Evolutionary conservation across 2,329 filamentous ascomycete genomes (phyloP).

Genomic region (Triangularia setosa): DNA sequence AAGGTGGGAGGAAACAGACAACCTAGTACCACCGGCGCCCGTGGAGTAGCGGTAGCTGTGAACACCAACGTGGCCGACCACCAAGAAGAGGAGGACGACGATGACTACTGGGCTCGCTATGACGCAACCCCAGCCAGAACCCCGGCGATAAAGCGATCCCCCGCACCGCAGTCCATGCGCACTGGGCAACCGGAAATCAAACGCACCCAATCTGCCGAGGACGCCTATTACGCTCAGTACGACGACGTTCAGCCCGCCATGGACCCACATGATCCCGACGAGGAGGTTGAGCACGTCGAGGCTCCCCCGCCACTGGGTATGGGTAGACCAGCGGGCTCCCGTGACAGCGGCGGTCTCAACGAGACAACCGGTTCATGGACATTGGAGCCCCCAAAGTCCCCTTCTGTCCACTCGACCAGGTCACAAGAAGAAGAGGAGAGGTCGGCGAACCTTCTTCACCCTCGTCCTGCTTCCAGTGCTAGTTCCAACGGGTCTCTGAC

Average conservation of each 20-base stretch:
- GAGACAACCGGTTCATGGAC: constrained; percentile 40
- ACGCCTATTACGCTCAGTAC: constrained; percentile 74
- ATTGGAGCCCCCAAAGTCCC: constrained; percentile 40
- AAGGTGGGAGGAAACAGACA: constrained; percentile 8
- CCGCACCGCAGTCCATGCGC: constrained; percentile 48
- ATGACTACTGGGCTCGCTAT: constrained; percentile 77
- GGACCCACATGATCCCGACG: constrained; percentile 77
- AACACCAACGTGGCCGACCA: constrained; percentile 6
- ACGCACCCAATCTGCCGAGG: constrained; percentile 47
- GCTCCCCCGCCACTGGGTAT: constrained; percentile 35
- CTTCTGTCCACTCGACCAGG: constrained; percentile 33
- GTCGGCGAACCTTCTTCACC: constrained; percentile 43
- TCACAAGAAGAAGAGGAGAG: constrained; percentile 38
- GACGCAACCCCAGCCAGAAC: constrained; percentile 66
- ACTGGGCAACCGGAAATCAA: constrained; percentile 28
- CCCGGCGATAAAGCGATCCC: constrained; percentile 58
- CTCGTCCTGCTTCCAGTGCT: constrained; percentile 56
- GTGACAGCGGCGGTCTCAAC: constrained; percentile 8
- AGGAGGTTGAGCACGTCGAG: constrained; percentile 45
- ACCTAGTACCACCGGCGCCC: constrained; percentile 14
- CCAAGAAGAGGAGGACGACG: constrained; percentile 60
- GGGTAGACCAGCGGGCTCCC: constrained; percentile 19
- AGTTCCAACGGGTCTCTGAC: constrained; percentile 53
- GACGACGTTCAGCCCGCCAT: constrained; percentile 75
- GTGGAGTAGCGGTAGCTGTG: constrained; percentile 19